phyloP scores from a whole-genome alignment of 805 yeast genomes.

The Metschnikowia henanensis region DNA sequence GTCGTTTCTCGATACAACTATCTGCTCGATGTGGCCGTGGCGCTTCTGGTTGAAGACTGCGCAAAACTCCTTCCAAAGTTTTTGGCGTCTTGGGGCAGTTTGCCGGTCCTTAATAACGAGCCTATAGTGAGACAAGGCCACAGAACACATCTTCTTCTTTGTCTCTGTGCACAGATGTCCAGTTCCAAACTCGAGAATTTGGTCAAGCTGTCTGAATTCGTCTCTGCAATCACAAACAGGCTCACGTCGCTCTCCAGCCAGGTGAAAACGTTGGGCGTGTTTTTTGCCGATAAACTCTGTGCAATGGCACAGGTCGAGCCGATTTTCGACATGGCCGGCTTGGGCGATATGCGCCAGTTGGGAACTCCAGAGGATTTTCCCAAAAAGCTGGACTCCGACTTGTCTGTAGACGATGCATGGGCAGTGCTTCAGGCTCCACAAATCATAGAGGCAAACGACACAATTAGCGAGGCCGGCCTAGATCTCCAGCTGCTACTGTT shows the following conservation, averaged over 20 bases:
- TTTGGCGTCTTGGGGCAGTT: slow-evolving; percentile 30
- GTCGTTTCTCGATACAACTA: slow-evolving; percentile 17
- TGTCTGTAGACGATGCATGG: slow-evolving; percentile 23
- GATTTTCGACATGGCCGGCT: slow-evolving; percentile 32
- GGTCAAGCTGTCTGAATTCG: slow-evolving; percentile 39
- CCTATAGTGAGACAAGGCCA: slow-evolving; percentile 45
- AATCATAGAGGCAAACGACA: slow-evolving; percentile 8
- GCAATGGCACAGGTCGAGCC: slow-evolving; percentile 26
- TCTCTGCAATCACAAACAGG: slow-evolving; percentile 52
- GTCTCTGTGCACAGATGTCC: slow-evolving; percentile 26
- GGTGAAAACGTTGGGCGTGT: slow-evolving; percentile 54
- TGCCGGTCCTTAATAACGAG: slow-evolving; percentile 34
- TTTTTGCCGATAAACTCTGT: slow-evolving; percentile 54
- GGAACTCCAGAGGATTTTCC: slow-evolving; percentile 2
- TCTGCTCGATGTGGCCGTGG: slow-evolving; percentile 10
- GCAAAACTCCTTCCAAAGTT: neutral
- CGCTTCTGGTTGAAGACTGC: slow-evolving; percentile 8
- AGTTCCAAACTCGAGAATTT: slow-evolving; percentile 24
- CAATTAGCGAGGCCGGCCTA: slow-evolving; percentile 6
- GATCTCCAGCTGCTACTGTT: slow-evolving; percentile 2
- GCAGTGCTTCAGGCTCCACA: slow-evolving; percentile 15
- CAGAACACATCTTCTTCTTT: slow-evolving; percentile 48
- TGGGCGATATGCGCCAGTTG: slow-evolving; percentile 2
- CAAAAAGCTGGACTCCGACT: neutral
- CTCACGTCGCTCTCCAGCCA: slow-evolving; percentile 48